Conservation (phyloP, 2,329 filamentous ascomycete species). For the Thelonectria blattea region DNA sequence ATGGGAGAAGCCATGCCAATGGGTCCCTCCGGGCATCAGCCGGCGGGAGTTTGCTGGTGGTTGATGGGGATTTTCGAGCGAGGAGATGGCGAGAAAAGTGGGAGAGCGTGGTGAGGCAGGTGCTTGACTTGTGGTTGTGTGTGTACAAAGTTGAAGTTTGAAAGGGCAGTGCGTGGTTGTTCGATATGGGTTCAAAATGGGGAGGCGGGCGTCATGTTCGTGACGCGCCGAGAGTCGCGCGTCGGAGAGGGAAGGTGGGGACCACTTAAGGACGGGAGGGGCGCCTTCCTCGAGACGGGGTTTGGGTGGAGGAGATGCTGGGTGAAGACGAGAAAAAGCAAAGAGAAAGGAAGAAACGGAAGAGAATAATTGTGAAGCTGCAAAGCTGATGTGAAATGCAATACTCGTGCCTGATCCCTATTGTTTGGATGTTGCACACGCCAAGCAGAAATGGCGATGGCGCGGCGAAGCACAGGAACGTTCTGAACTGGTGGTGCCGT, state of each 20-base stretch:
- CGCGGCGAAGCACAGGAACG: slow-evolving; percentile 1
- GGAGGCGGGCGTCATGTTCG: slow-evolving; percentile 48
- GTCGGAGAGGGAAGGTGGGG: slow-evolving; percentile 39
- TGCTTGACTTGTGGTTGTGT: background rate
- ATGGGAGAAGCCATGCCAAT: slow-evolving; percentile 49
- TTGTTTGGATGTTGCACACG: slow-evolving; percentile 5
- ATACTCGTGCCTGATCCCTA: background rate
- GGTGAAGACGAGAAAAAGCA: slow-evolving; percentile 1
- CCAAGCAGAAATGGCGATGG: slow-evolving; percentile 15
- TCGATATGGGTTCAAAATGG: slow-evolving; percentile 39
- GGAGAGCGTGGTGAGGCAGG: background rate
- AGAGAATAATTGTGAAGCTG: background rate
- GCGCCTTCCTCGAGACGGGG: slow-evolving; percentile 25
- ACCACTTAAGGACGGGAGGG: slow-evolving; percentile 32
- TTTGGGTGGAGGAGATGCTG: background rate
- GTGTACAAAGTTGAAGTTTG: slow-evolving; percentile 7
- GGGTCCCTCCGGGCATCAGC: slow-evolving; percentile 34
- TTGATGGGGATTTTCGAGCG: slow-evolving; percentile 3
- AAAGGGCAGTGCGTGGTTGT: slow-evolving; percentile 30
- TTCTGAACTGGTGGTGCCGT: slow-evolving; percentile 4
- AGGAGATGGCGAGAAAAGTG: background rate
- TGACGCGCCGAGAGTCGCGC: slow-evolving; percentile 48
- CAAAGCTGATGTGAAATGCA: background rate
- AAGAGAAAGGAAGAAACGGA: background rate
- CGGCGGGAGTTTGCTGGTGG: slow-evolving; percentile 16